Base-by-base conservation (phyloP, 768 basidiomycete genomes). In the Tremella fuciformis region DNA sequence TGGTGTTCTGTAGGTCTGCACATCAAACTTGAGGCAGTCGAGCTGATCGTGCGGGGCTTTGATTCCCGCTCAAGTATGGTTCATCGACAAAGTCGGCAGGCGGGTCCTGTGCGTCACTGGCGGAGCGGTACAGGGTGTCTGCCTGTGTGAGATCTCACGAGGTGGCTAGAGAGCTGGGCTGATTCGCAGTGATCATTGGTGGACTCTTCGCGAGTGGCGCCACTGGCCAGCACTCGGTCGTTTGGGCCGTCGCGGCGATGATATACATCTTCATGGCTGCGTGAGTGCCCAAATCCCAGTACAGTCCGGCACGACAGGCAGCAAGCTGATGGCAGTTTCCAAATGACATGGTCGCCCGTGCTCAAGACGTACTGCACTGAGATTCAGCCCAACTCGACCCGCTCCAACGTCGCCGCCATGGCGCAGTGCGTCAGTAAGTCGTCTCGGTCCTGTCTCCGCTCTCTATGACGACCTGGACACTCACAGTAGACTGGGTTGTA, bases 1-100 rank as follows among this genome's bases (percentile, higher is more conserved):
- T 11, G 47, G 53, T 16, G 38, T 59, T 8, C 21, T 52, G 62
- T 63, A n/a, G 34, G 62, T 59, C 2, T 2, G n/a, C 39, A 18
- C 2, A 39, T 2, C 18, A 38, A 6, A 18, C 42, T 46, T 15
- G 16, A 46, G n/a, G 18, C 18, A 46, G 22, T n/a, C n/a, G 6
- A 4, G 42, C 42, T 46, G 42, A 46, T 46, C 6, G 22, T 46
- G 6, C 29, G 16, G 42, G n/a, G 42, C 42, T 4, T 6, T 46
- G 42, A 46, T 46, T 18, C 42, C 42, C n/a, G 22, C 42, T 4
- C 42, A 46, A 15, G 16, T 18, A 4, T 46, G 22, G n/a, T 15
- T 46, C 8, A 15, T 46, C 6, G 42, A 46, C 22, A 46, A 46
- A 46, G 6, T 46, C 42, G 42, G 42, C n/a, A 46, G 42, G 16